Percentiles rank a stretch among this genome's conserved stretches.
Conservation (phyloP, 495 filamentous ascomycete species). For the Hypoxylon subgilvum region DNA sequence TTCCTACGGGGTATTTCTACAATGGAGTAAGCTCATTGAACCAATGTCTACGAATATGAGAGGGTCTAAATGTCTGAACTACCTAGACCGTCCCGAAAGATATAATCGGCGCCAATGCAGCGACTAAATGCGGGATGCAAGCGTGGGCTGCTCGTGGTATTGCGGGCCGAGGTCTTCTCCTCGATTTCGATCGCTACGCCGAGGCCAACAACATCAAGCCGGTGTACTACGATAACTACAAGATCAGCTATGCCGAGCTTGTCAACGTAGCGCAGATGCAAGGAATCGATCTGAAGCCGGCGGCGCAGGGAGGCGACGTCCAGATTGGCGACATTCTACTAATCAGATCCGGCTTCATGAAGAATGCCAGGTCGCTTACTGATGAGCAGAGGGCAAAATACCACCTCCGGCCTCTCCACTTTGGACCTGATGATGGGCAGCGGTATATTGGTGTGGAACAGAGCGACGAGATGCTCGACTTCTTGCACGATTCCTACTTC, state of each 20-base stretch:
- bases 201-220: slow-evolving; percentile 52
- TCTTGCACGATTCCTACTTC: slow-evolving; percentile 72
- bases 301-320: slow-evolving; percentile 66
- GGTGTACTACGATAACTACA: slow-evolving; percentile 50
- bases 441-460: slow-evolving; percentile 65
- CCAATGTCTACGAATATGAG: slow-evolving; percentile 50
- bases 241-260: slow-evolving; percentile 61
- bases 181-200: slow-evolving; percentile 46
- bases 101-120: slow-evolving; percentile 28
- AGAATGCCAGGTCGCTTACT: slow-evolving; percentile 50
- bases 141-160: slow-evolving; percentile 46
- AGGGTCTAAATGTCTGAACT: slow-evolving; percentile 53
- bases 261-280: slow-evolving; percentile 19
- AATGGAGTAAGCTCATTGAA: slow-evolving; percentile 49
- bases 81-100: slow-evolving; percentile 57
- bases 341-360: slow-evolving; percentile 65
- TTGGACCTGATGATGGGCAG: slow-evolving; percentile 51
- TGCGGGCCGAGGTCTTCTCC: slow-evolving; percentile 58
- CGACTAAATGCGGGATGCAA: slow-evolving; percentile 38
- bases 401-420: slow-evolving; percentile 31
- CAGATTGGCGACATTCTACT: slow-evolving; percentile 67
- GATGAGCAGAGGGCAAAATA: slow-evolving; percentile 47
- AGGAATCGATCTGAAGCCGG: slow-evolving; percentile 48
- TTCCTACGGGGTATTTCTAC: slow-evolving; percentile 54
- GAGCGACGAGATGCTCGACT: slow-evolving; percentile 63